phyloP scores from a whole-genome alignment of 805 yeast species.

The Kodamaea kaohsiungensis region DNA sequence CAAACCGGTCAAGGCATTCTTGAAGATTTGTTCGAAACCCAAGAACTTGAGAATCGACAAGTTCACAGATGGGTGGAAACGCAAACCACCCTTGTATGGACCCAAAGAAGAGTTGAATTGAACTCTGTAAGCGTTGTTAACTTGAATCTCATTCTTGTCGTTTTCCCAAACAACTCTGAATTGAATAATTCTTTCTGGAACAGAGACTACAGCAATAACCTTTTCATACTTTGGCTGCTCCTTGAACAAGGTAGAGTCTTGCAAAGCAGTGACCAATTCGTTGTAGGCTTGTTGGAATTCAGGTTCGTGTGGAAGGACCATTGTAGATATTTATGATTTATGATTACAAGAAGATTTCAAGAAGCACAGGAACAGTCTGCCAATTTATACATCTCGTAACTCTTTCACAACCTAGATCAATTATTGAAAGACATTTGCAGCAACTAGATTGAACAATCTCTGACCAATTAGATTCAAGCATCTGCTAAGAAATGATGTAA shows the following conservation, averaged over 20 bases:
- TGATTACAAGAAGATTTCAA: not conserved
- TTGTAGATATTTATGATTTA: slow-evolving; percentile 25
- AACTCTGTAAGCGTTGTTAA: slow-evolving; percentile 96
- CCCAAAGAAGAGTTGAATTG: slow-evolving; percentile 98
- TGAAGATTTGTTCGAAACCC: slow-evolving; percentile 98
- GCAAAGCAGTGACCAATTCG: slow-evolving; percentile 85
- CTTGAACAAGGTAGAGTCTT: slow-evolving; percentile 87
- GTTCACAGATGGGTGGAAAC: slow-evolving; percentile 97
- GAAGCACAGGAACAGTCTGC: not conserved
- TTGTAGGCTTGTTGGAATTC: slow-evolving; percentile 98
- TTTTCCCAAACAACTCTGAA: slow-evolving; percentile 99
- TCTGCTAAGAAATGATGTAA: not conserved
- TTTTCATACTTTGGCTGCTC: slow-evolving; percentile 88
- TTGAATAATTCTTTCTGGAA: slow-evolving; percentile 95
- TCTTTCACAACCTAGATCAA: not conserved
- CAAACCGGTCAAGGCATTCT: slow-evolving; percentile 95
- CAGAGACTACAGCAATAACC: slow-evolving; percentile 85
- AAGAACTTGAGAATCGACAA: slow-evolving; percentile 92
- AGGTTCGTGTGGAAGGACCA: slow-evolving; percentile 91
- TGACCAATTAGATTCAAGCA: slow-evolving; percentile 2
- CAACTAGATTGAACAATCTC: slow-evolving; percentile 4
- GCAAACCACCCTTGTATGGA: slow-evolving; percentile 98
- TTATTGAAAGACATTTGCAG: not conserved
- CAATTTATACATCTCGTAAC: slow-evolving; percentile 2
- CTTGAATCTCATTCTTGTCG: slow-evolving; percentile 87